Percentiles rank a stretch among this genome's conserved stretches.
Evolutionary conservation across 2,329 filamentous ascomycete species (phyloP).

Genomic region (Didymella arachidicola): DNA sequence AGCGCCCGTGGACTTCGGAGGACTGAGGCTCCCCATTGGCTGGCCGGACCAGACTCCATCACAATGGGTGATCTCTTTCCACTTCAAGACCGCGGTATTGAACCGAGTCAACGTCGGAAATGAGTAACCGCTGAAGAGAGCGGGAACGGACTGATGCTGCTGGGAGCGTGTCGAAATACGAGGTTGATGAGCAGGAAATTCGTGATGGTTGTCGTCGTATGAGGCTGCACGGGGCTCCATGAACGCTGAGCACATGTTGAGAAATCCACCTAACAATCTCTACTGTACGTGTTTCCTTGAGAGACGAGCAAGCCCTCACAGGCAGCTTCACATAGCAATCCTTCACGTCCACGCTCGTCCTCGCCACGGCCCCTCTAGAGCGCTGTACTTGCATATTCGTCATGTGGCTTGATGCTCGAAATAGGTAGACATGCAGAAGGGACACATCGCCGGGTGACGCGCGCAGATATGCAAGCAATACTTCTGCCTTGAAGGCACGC

Average conservation of each 20-base stretch:
- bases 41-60: constrained; percentile 1
- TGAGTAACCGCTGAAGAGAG: constrained; percentile 15
- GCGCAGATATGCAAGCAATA: constrained; percentile 14
- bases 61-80: constrained; percentile 15
- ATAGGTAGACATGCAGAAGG: constrained; percentile 11
- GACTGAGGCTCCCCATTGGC: constrained; percentile 12
- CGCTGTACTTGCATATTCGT: constrained; percentile 12
- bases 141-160: neutral
- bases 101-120: constrained; percentile 11
- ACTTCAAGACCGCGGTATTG: constrained; percentile 18
- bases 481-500: constrained; percentile 23
- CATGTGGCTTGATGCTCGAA: constrained; percentile 17
- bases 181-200: neutral
- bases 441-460: constrained; percentile 16
- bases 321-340: neutral
- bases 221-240: neutral
- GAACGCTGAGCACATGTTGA: neutral
- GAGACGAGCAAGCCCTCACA: neutral
- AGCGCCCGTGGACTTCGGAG: constrained; percentile 5
- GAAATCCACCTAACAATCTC: neutral
- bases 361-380: neutral
- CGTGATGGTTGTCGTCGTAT: neutral
- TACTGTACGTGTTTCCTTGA: neutral
- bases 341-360: neutral
- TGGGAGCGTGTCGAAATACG: neutral